Base-by-base conservation (phyloP, 164 flowering plant genomes). In the Cinnamomum micranthum region DNA sequence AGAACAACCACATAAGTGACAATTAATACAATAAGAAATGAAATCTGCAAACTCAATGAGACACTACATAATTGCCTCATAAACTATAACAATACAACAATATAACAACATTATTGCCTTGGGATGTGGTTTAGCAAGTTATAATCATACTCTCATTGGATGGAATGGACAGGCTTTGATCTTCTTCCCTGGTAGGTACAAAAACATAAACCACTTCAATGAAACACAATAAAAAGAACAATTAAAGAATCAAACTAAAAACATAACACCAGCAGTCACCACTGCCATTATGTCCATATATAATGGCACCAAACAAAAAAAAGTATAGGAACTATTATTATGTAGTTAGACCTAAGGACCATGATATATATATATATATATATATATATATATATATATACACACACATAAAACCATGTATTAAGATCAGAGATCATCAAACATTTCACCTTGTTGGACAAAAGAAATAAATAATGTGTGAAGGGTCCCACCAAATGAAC, bases 161-260 rank as follows among this genome's bases (percentile, higher is more conserved):
- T 35, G 90, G 89, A 17, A 88, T 86, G 64, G 91, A 88, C 25
- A 78, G 83, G 6, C 63, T 77, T 23, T 68, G 52, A 58, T 50
- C 79, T 20, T 82, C 86, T 69, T 86, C 93, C 66, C 92, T 87
- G 86, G 69, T 19, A 77, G 27, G 22, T 4, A 71, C 27, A 68
- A 62, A 60, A 31, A 27, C 51, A 14, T 31, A 65, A 65, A 75
- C 68, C 10, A 70, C 11, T 58, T 13, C 41, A 60, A 50, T 28
- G 31, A 66, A 1, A 22, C 35, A 2, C 12, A 22, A 41, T 23
- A 73, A 6, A 63, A n/a, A 19, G 2, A 50, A 19, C 17, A 55
- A 55, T 55, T 55, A 55, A 55, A 55, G n/a, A 55, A 15, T 55
- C 17, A 55, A 55, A 55, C 17, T 15, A 14, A 55, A 55, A 19